Evolutionary conservation across 2,329 filamentous ascomycete genomes (phyloP).

Genomic region (Colletotrichum acutatum): DNA sequence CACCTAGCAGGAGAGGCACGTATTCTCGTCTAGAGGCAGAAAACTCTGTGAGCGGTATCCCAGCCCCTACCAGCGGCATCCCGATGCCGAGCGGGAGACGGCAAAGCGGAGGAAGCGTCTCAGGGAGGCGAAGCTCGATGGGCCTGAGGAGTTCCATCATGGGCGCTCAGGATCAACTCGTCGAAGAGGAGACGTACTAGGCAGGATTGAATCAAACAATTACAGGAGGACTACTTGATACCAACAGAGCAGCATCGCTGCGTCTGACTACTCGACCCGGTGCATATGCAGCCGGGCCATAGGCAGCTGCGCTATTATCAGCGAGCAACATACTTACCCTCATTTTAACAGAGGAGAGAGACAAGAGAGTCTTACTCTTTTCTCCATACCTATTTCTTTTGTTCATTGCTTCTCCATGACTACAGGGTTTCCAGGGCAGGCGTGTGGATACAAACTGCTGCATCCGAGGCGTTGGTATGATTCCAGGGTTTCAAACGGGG

Average conservation of each 20-base stretch:
- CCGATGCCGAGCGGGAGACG: conserved; percentile 57
- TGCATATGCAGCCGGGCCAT: neutral
- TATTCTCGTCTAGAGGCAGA: conserved; percentile 62
- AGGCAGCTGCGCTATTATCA: conserved; percentile 11
- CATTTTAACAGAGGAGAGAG: conserved; percentile 1
- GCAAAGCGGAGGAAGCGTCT: conserved; percentile 50
- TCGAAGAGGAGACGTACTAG: conserved; percentile 67
- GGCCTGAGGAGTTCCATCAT: conserved; percentile 32
- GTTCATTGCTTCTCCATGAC: conserved; percentile 28
- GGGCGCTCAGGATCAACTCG: conserved; percentile 52
- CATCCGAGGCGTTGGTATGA: conserved; percentile 32
- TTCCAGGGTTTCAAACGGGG: conserved; percentile 28
- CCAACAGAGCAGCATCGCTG: conserved; percentile 42
- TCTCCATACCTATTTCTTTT: conserved; percentile 21
- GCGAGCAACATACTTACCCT: conserved; percentile 23
- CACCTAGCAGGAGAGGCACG: conserved; percentile 66
- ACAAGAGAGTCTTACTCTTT: conserved; percentile 2
- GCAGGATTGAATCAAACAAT: neutral
- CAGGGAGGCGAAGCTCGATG: conserved; percentile 50
- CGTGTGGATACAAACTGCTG: conserved; percentile 24
- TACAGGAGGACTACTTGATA: conserved; percentile 24
- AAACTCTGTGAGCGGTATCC: conserved; percentile 51
- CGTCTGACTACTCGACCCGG: conserved; percentile 42
- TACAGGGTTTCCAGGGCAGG: conserved; percentile 7
- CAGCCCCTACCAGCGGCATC: conserved; percentile 55